A percentile compares a stretch with the other conserved stretches of the same genome.
phyloP scores from a whole-genome alignment of 345 rosid species.

The Viola odorata region DNA sequence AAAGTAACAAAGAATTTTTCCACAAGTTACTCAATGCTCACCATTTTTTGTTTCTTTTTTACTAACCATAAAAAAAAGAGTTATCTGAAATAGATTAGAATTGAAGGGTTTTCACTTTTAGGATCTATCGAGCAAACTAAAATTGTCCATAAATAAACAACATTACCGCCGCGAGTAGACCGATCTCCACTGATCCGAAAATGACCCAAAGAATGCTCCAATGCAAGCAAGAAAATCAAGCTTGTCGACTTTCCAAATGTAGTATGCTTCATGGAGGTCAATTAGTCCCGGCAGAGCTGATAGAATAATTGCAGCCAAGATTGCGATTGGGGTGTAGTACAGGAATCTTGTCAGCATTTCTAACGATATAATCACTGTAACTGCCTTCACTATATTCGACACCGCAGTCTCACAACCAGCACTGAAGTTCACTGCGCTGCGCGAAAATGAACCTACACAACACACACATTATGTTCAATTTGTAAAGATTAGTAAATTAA shows the following conservation, averaged over 20 bases:
- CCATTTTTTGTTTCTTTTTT: background rate
- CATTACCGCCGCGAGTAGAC: constrained; percentile 73
- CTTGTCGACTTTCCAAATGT: constrained; percentile 78
- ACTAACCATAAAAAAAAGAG: no score
- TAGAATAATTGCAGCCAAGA: constrained; percentile 75
- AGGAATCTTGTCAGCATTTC: constrained; percentile 61
- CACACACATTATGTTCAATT: background rate
- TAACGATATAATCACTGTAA: constrained; percentile 61
- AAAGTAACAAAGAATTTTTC: no score
- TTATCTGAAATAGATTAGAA: no score
- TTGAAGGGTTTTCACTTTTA: no score
- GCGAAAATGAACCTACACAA: constrained; percentile 76
- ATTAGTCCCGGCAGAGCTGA: constrained; percentile 87
- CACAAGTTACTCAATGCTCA: no score
- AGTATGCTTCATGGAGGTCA: constrained; percentile 47
- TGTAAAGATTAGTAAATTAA: no score
- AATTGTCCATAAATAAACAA: background rate
- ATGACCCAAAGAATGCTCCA: constrained; percentile 84
- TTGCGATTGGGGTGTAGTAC: constrained; percentile 70
- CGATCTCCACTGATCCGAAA: constrained; percentile 78
- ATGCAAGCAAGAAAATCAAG: constrained; percentile 78
- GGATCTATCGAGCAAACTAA: background rate
- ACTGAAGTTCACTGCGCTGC: constrained; percentile 78
- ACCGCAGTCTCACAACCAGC: constrained; percentile 79
- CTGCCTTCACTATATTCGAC: constrained; percentile 84